Percentiles rank a stretch among this genome's conserved stretches.
phyloP scores from a whole-genome alignment of 345 rosid genomes.

The Cochlearia excelsa region DNA sequence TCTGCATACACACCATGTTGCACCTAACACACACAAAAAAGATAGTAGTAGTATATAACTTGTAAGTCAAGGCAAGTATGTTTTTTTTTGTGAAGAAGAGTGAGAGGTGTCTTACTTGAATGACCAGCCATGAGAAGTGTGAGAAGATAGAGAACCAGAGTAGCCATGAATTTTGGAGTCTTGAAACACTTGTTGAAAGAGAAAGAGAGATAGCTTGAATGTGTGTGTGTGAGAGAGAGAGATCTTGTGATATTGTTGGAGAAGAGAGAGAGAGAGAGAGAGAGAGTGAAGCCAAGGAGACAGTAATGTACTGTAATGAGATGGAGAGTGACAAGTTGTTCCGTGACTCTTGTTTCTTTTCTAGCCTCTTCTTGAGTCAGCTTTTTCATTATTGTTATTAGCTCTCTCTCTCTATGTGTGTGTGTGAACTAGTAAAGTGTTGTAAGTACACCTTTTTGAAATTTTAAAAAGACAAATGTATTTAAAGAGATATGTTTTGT shows the following conservation, averaged over 20 bases:
- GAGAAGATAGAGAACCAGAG: slow-evolving; percentile 42
- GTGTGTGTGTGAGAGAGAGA: background rate
- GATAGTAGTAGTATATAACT: background rate
- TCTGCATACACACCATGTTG: slow-evolving; percentile 91
- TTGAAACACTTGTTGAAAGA: background rate
- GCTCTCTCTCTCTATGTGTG: slow-evolving; percentile 2
- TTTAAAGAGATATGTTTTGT: background rate
- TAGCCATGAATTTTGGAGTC: slow-evolving; percentile 39
- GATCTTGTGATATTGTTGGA: background rate
- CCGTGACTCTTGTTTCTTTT: slow-evolving; percentile 40
- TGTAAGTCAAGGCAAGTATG: slow-evolving; percentile 5
- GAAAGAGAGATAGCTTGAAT: background rate
- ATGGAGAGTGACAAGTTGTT: slow-evolving; percentile 34
- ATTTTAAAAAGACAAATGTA: background rate
- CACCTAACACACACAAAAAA: slow-evolving; percentile 38
- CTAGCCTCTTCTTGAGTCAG: slow-evolving; percentile 31
- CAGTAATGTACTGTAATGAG: slow-evolving; percentile 24
- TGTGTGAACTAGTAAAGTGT: slow-evolving; percentile 7
- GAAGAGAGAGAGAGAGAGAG: background rate
- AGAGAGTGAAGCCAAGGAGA: slow-evolving; percentile 10
- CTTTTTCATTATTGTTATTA: slow-evolving; percentile 31
- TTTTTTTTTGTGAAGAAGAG: background rate
- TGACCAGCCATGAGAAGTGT: slow-evolving; percentile 49
- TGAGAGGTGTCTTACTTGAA: slow-evolving; percentile 41
- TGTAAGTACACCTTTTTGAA: slow-evolving; percentile 6